Conservation (phyloP, 2,329 filamentous ascomycete species). For the Aspergillus quadricinctus region DNA sequence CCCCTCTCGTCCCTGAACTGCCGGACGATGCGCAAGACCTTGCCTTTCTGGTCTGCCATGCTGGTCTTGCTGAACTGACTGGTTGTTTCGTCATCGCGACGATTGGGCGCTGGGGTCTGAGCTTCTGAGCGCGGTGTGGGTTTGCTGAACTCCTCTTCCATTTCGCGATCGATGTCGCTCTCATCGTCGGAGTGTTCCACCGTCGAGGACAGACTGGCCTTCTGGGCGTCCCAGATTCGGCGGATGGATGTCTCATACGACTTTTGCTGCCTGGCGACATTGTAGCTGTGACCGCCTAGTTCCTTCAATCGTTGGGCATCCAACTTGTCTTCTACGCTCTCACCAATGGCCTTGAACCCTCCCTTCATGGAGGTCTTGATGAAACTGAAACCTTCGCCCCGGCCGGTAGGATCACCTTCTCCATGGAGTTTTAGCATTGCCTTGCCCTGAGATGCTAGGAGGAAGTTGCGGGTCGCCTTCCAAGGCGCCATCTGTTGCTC, state of each 20-base stretch:
- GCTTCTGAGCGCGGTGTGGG: constrained; percentile 65
- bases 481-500: constrained; percentile 90
- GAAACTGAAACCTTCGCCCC: constrained; percentile 92
- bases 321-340: constrained; percentile 81
- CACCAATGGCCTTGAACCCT: constrained; percentile 84
- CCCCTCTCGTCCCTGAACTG: constrained; percentile 60
- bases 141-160: constrained; percentile 46
- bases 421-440: constrained; percentile 95
- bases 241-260: constrained; percentile 89
- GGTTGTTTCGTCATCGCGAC: constrained; percentile 68
- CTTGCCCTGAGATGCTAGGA: constrained; percentile 88
- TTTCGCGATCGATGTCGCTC: constrained; percentile 55
- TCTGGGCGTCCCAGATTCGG: constrained; percentile 89
- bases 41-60: constrained; percentile 64
- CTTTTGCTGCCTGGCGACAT: constrained; percentile 88
- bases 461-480: constrained; percentile 95
- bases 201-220: constrained; percentile 67
- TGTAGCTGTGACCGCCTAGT: constrained; percentile 88
- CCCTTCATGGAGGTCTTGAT: constrained; percentile 99
- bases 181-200: constrained; percentile 73
- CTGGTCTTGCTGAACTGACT: constrained; percentile 74
- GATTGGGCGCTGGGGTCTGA: constrained; percentile 53
- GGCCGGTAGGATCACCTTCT: constrained; percentile 88
- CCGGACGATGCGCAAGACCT: constrained; percentile 69
- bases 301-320: constrained; percentile 69